Conservation (phyloP, 495 filamentous ascomycete genomes). For the Penicillium bialowiezense region DNA sequence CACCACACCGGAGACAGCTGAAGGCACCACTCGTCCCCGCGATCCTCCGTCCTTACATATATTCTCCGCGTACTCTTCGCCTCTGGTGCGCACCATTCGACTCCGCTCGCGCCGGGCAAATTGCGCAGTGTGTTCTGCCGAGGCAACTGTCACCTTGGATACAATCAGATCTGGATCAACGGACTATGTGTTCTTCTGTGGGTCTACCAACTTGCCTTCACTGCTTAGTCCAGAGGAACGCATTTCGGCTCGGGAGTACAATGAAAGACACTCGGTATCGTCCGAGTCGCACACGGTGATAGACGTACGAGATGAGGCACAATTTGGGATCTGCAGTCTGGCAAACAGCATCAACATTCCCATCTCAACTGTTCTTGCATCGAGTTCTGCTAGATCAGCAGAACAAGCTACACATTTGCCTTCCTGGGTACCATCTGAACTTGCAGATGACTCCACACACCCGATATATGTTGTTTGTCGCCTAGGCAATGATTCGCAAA, state of each 20-base stretch:
- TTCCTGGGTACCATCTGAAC: conserved; percentile 43
- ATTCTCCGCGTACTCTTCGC: conserved; percentile 68
- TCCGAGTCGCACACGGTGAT: conserved; percentile 53
- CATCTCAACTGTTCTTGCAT: conserved; percentile 55
- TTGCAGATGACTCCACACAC: conserved; percentile 23
- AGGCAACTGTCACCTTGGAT: conserved; percentile 57
- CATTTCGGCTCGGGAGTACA: conserved; percentile 57
- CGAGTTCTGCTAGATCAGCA: conserved; percentile 7
- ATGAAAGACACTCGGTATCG: conserved; percentile 12
- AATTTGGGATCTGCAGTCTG: conserved; percentile 79
- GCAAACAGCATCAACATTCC: conserved; percentile 75
- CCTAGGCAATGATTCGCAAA: conserved; percentile 85
- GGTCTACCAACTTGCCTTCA: conserved; percentile 45
- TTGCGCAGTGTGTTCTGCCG: conserved; percentile 73
- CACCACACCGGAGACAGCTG: conserved; percentile 22
- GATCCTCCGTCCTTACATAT: conserved; percentile 54
- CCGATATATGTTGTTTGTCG: conserved; percentile 79
- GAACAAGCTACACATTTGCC: conserved; percentile 15
- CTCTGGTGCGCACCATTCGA: conserved; percentile 69
- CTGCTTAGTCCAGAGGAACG: conserved; percentile 58
- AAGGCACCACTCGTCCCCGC: conserved; percentile 25
- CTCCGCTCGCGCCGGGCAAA: conserved; percentile 62
- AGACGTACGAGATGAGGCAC: conserved; percentile 79
- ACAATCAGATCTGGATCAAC: conserved; percentile 60
- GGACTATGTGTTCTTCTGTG: conserved; percentile 82